Percentiles rank a stretch among this genome's conserved stretches.
Conservation (phyloP, 2,329 filamentous ascomycete genomes). For the Raffaelea ambrosiae region DNA sequence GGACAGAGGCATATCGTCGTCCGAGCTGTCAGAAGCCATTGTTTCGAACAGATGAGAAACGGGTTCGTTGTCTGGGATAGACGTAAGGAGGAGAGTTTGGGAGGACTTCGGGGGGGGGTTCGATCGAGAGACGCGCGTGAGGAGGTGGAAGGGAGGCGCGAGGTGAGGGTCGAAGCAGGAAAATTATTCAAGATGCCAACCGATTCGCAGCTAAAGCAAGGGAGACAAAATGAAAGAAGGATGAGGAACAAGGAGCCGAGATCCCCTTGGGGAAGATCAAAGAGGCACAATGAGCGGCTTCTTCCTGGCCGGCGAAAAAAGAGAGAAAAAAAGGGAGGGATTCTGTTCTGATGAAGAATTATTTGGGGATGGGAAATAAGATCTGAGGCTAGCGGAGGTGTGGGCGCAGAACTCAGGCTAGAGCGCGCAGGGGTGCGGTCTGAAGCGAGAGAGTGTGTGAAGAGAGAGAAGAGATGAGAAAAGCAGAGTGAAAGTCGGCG, state of each 20-base stretch:
- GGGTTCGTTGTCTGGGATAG: not conserved
- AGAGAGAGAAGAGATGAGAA: not conserved
- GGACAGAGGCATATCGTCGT: constrained; percentile 75
- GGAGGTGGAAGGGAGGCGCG: constrained; percentile 9
- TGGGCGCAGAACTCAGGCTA: no score
- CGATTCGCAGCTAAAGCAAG: not conserved
- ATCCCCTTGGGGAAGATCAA: no score
- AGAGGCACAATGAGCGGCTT: no score
- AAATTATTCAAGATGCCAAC: not conserved
- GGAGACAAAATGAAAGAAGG: not conserved
- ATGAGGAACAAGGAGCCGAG: not conserved
- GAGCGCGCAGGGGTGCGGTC: no score
- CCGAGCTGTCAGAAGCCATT: constrained; percentile 57
- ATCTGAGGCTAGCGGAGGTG: no score
- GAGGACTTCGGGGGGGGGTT: not conserved
- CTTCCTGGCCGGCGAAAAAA: no score
- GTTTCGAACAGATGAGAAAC: constrained; percentile 13
- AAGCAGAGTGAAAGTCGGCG: not conserved
- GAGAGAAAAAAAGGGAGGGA: no score
- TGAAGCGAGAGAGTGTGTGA: no score
- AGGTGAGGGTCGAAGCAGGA: not conserved
- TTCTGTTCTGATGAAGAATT: no score
- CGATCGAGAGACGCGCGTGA: not conserved
- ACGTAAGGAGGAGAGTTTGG: not conserved
- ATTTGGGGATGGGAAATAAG: no score